phyloP scores from a whole-genome alignment of 306 rosid genomes.

The Clitoria ternatea region DNA sequence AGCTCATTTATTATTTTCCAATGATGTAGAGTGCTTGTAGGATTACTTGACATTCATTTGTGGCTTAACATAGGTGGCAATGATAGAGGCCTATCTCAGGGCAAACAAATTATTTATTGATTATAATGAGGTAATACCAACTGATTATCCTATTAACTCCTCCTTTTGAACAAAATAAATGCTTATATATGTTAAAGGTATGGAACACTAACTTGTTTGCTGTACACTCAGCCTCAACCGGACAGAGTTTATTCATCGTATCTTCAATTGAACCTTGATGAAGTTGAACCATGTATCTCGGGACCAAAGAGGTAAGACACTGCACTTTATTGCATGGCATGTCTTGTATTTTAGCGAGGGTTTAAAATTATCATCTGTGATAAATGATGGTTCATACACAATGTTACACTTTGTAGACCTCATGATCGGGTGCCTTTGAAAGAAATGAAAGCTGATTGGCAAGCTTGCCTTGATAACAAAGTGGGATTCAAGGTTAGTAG shows the following conservation, averaged over 20 bases:
- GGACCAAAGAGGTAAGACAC: constrained; percentile 77
- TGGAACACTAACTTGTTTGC: constrained; percentile 24
- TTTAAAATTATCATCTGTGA: background rate
- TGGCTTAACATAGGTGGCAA: constrained; percentile 54
- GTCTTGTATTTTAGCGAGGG: background rate
- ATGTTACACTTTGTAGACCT: constrained; percentile 50
- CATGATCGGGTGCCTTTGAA: constrained; percentile 88
- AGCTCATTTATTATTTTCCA: constrained; percentile 13
- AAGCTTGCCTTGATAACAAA: constrained; percentile 85
- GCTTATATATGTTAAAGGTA: background rate
- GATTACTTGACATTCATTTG: constrained; percentile 14
- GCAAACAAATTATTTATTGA: constrained; percentile 83
- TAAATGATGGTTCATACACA: constrained; percentile 13
- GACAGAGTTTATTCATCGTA: constrained; percentile 89
- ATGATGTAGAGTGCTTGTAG: constrained; percentile 20
- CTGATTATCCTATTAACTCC: background rate
- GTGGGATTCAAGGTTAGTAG: constrained; percentile 94
- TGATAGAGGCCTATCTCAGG: constrained; percentile 88
- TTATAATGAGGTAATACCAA: constrained; percentile 60
- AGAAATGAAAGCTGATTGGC: constrained; percentile 96
- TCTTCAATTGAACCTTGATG: constrained; percentile 64
- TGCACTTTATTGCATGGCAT: background rate
- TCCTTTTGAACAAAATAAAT: background rate
- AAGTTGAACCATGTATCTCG: constrained; percentile 75
- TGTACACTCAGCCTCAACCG: constrained; percentile 61